phyloP scores from a whole-genome alignment of 306 rosid species.

The Trifolium subterraneum region DNA sequence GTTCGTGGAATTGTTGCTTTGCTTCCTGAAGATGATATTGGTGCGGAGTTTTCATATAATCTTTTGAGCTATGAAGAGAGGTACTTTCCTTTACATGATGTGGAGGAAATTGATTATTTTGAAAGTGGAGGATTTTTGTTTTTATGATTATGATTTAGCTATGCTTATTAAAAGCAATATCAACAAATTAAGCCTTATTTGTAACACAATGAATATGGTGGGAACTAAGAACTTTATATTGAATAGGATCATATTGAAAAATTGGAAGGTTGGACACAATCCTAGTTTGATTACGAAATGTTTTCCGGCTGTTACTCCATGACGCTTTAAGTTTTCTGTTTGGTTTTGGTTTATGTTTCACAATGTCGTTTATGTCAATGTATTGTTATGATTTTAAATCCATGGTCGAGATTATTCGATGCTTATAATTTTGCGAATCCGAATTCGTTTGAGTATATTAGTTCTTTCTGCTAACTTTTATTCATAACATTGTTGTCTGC shows the following conservation, averaged over 20 bases:
- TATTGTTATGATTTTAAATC: background rate
- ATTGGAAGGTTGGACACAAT: too few species aligned
- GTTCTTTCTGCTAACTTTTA: too few species aligned
- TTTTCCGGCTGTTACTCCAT: too few species aligned
- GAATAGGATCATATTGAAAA: background rate
- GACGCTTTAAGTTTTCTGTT: too few species aligned
- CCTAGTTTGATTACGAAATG: too few species aligned
- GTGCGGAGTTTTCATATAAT: constrained; percentile 28
- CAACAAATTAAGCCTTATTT: background rate
- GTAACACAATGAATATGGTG: background rate
- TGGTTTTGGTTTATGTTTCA: background rate
- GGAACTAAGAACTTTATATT: background rate
- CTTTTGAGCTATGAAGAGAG: constrained; percentile 39
- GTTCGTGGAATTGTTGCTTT: constrained; percentile 23
- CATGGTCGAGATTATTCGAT: background rate
- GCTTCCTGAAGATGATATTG: constrained; percentile 36
- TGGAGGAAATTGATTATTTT: background rate
- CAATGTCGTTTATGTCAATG: background rate
- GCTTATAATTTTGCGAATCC: too few species aligned
- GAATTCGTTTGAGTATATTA: too few species aligned
- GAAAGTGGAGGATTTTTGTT: background rate
- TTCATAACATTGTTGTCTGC: too few species aligned
- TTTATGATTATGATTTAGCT: constrained; percentile 10
- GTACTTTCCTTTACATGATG: constrained; percentile 3
- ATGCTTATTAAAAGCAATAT: background rate